Evolutionary conservation across 2,329 filamentous ascomycete species (phyloP).

Genomic region (Xylariomycetidae sp.): DNA sequence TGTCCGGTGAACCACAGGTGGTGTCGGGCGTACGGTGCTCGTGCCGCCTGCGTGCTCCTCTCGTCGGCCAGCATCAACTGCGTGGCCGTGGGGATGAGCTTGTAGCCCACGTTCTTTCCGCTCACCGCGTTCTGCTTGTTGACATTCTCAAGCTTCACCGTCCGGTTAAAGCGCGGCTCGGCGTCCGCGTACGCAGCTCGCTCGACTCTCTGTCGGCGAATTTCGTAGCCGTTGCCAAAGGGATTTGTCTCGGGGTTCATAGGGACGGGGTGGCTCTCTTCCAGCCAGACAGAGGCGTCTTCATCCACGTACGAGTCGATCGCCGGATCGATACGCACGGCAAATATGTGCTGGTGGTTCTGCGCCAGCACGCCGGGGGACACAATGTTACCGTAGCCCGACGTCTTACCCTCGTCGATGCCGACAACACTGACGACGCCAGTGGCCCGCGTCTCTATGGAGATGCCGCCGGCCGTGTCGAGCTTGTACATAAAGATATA

Average conservation of each 20-base stretch:
- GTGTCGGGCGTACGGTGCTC: slow-evolving; percentile 42
- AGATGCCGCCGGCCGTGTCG: slow-evolving; percentile 57
- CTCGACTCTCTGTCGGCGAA: slow-evolving; percentile 43
- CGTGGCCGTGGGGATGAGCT: slow-evolving; percentile 39
- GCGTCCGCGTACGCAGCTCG: slow-evolving; percentile 46
- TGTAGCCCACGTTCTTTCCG: slow-evolving; percentile 46
- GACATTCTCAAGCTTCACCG: slow-evolving; percentile 45
- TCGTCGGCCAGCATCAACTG: slow-evolving; percentile 44
- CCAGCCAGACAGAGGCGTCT: slow-evolving; percentile 24
- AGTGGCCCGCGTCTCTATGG: slow-evolving; percentile 59
- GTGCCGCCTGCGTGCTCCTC: slow-evolving; percentile 35
- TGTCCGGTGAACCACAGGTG: slow-evolving; percentile 46
- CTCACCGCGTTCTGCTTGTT: slow-evolving; percentile 41
- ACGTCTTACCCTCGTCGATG: slow-evolving; percentile 48
- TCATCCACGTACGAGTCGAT: slow-evolving; percentile 37
- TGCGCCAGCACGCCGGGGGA: slow-evolving; percentile 57
- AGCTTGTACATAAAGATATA: slow-evolving; percentile 64
- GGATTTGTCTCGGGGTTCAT: slow-evolving; percentile 52
- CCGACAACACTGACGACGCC: slow-evolving; percentile 66
- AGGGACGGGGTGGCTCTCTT: slow-evolving; percentile 25
- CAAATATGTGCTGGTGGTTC: slow-evolving; percentile 66
- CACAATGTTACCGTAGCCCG: slow-evolving; percentile 59
- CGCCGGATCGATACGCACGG: slow-evolving; percentile 58
- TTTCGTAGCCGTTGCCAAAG: slow-evolving; percentile 55
- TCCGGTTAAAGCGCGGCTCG: slow-evolving; percentile 46